These are phyloP conservation scores for Eutrema japonicum DNA, from an alignment of 345 rosid genomes.

Conservation along the genomic window DNA sequence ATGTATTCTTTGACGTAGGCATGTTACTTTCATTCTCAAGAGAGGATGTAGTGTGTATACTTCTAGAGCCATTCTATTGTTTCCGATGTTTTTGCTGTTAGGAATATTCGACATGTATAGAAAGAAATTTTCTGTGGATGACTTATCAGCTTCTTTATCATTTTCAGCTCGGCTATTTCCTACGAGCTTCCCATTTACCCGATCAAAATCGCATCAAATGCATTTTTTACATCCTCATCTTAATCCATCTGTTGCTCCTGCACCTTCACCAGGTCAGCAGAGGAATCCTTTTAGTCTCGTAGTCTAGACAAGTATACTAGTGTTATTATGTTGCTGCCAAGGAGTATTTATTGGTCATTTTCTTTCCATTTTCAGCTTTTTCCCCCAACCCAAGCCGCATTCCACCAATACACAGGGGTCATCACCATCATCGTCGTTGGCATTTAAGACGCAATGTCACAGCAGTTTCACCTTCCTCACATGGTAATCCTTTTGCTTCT, in stretches of 20 bases:
- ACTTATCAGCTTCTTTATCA: slow-evolving; percentile 35
- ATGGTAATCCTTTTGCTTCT: slow-evolving; percentile 49
- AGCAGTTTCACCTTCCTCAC: slow-evolving; percentile 74
- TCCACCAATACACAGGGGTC: slow-evolving; percentile 56
- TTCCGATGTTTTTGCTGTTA: neutral
- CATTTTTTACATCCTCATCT: slow-evolving; percentile 48
- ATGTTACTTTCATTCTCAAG: slow-evolving; percentile 1
- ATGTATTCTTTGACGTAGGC: neutral
- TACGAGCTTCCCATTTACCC: slow-evolving; percentile 49
- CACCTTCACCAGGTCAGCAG: slow-evolving; percentile 56
- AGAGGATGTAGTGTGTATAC: slow-evolving; percentile 3
- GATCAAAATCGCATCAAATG: slow-evolving; percentile 42
- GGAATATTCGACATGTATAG: neutral
- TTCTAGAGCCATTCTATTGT: neutral
- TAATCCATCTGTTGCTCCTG: slow-evolving; percentile 50
- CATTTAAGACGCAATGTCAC: slow-evolving; percentile 55
- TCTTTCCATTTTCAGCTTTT: slow-evolving; percentile 48
- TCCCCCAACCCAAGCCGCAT: slow-evolving; percentile 47
- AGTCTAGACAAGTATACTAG: neutral
- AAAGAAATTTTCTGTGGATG: slow-evolving; percentile 18
- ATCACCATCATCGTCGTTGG: slow-evolving; percentile 58
- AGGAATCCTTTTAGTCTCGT: slow-evolving; percentile 41
- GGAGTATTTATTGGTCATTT: slow-evolving; percentile 30
- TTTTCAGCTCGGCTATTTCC: slow-evolving; percentile 61
- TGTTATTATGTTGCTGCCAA: slow-evolving; percentile 21